These are phyloP conservation scores for Pythium utonaiense DNA, from an alignment of 352 stramenopile species.

Conservation along the genomic window DNA sequence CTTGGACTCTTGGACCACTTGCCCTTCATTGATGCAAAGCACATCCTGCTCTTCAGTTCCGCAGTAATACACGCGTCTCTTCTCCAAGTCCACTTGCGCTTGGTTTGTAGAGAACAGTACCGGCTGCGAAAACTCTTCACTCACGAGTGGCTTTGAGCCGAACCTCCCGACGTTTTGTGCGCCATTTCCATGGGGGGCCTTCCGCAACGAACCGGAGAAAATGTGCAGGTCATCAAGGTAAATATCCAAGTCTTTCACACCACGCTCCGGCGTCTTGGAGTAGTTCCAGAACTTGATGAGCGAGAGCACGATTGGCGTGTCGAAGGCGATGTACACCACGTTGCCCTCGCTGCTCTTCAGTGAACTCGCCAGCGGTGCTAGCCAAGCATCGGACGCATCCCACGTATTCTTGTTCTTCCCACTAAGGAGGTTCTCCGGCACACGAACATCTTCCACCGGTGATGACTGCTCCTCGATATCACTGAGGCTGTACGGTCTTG, in stretches of 20 bases:
- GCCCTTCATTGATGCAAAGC: conserved; percentile 86
- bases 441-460: conserved; percentile 37
- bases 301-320: conserved; percentile 63
- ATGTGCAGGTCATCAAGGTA: conserved; percentile 86
- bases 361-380: conserved; percentile 69
- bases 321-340: conserved; percentile 68
- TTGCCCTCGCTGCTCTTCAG: conserved; percentile 54
- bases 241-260: conserved; percentile 80
- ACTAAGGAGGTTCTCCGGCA: conserved; percentile 62
- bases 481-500: conserved; percentile 52
- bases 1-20: conserved; percentile 81
- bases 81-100: conserved; percentile 62
- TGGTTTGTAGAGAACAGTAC: conserved; percentile 77
- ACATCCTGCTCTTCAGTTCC: conserved; percentile 83
- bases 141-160: conserved; percentile 37
- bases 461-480: conserved; percentile 30
- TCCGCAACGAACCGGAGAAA: conserved; percentile 59
- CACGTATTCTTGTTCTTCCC: conserved; percentile 72
- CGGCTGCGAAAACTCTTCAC: conserved; percentile 76
- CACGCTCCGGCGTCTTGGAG: conserved; percentile 78
- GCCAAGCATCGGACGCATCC: conserved; percentile 67
- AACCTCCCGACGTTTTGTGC: conserved; percentile 23
- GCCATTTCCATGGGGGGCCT: conserved; percentile 33
- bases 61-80: conserved; percentile 65
- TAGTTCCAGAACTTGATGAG: conserved; percentile 91